These are phyloP conservation scores for Vachellia pachyceras DNA, from an alignment of 306 rosid species.

Conservation along the genomic window DNA sequence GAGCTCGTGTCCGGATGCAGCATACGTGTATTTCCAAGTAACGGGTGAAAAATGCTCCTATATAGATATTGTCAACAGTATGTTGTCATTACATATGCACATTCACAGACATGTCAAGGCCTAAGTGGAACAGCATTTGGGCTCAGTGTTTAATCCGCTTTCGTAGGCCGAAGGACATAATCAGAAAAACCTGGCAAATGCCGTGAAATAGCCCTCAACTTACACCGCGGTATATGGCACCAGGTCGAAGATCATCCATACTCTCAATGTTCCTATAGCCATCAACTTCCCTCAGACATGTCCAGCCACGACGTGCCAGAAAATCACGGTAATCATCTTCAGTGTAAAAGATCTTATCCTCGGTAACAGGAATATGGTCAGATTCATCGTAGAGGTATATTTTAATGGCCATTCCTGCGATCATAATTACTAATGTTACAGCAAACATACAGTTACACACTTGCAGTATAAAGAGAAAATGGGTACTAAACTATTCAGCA, in stretches of 20 bases:
- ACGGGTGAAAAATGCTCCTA: constrained; percentile 25
- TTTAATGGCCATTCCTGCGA: constrained; percentile 85
- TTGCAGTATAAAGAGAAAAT: not conserved
- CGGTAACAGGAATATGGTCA: constrained; percentile 79
- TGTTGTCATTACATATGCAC: constrained; percentile 29
- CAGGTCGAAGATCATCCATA: constrained; percentile 92
- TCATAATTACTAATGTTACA: constrained; percentile 39
- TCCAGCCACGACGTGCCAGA: constrained; percentile 80
- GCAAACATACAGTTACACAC: constrained; percentile 9
- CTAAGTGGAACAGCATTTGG: constrained; percentile 20
- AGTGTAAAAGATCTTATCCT: constrained; percentile 80
- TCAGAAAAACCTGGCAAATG: constrained; percentile 27
- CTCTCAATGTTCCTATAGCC: constrained; percentile 82
- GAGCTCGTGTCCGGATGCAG: not conserved
- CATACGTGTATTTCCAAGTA: constrained; percentile 6
- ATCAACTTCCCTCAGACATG: constrained; percentile 77
- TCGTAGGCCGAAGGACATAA: constrained; percentile 29
- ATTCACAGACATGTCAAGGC: constrained; percentile 50
- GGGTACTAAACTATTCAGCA: not conserved
- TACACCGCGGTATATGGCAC: constrained; percentile 83
- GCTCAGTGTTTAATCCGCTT: constrained; percentile 37
- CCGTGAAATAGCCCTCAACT: constrained; percentile 52
- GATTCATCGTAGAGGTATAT: constrained; percentile 82
- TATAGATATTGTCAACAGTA: constrained; percentile 13
- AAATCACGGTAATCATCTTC: constrained; percentile 92